phyloP scores from a whole-genome alignment of 306 rosid species.

The Sphenostylis stenocarpa region DNA sequence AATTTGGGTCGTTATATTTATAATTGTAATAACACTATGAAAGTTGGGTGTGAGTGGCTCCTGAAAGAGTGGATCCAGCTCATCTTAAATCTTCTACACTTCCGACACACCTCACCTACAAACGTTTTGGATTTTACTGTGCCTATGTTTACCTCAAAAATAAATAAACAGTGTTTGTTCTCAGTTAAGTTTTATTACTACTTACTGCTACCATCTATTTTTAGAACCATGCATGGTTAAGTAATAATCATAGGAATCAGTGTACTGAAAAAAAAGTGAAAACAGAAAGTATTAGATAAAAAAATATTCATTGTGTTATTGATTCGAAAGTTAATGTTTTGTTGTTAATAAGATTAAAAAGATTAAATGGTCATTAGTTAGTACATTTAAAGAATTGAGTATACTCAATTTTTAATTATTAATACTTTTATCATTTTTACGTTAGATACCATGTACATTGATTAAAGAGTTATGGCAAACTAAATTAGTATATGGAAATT shows the following conservation, averaged over 20 bases:
- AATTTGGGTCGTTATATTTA: slow-evolving; percentile 16
- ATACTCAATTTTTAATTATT: background rate
- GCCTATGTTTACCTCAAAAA: no score
- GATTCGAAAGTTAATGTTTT: background rate
- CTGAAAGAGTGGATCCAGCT: slow-evolving; percentile 95
- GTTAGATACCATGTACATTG: background rate
- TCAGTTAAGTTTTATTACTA: no score
- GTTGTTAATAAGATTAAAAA: background rate
- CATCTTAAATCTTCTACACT: slow-evolving; percentile 39
- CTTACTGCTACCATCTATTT: background rate
- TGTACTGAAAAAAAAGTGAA: no score
- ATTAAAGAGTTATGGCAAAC: background rate
- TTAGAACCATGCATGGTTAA: background rate
- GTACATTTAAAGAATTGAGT: background rate
- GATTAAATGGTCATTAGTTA: background rate
- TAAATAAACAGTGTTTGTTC: no score
- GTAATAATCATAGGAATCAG: background rate
- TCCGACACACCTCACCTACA: slow-evolving; percentile 11
- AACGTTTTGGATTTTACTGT: background rate
- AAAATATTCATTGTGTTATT: no score
- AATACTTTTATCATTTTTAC: background rate
- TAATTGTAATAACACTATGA: slow-evolving; percentile 2
- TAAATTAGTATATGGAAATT: no score
- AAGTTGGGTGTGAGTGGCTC: slow-evolving; percentile 50
- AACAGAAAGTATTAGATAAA: background rate